These are phyloP conservation scores for Pelargonium cotyledonis DNA, from an alignment of 441 rosid genomes.

Conservation along the genomic window DNA sequence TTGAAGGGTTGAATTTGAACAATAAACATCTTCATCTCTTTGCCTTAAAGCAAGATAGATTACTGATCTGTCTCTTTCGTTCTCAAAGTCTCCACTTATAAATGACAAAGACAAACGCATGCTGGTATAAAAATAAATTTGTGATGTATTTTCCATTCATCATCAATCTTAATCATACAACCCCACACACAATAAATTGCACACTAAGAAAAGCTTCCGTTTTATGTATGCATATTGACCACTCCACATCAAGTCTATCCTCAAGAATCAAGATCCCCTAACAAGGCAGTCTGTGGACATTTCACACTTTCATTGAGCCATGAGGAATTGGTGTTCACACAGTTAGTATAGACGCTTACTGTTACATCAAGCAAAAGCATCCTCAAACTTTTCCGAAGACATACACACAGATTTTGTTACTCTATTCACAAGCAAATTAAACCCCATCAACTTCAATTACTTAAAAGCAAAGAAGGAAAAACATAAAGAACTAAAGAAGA, in stretches of 20 bases:
- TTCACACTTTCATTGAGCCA: constrained; percentile 5
- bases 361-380: background rate
- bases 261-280: background rate
- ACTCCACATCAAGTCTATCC: background rate
- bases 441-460: background rate
- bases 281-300: background rate
- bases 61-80: background rate
- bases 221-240: background rate
- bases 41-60: constrained; percentile 4
- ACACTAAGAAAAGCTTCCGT: constrained; percentile 4
- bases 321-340: constrained; percentile 1
- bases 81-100: constrained; percentile 1
- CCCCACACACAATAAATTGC: background rate
- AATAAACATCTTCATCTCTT: background rate
- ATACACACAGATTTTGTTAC: background rate
- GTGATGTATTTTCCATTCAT: background rate
- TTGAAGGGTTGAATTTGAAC: background rate
- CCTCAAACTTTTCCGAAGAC: background rate
- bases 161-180: constrained; percentile 1
- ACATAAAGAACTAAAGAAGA: background rate
- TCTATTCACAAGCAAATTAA: background rate
- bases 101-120: constrained; percentile 1
- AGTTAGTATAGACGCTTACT: background rate
- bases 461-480: background rate
- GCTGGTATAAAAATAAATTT: background rate